Conservation (phyloP, 148 eudicot species). For the Heliosperma pusillum region DNA sequence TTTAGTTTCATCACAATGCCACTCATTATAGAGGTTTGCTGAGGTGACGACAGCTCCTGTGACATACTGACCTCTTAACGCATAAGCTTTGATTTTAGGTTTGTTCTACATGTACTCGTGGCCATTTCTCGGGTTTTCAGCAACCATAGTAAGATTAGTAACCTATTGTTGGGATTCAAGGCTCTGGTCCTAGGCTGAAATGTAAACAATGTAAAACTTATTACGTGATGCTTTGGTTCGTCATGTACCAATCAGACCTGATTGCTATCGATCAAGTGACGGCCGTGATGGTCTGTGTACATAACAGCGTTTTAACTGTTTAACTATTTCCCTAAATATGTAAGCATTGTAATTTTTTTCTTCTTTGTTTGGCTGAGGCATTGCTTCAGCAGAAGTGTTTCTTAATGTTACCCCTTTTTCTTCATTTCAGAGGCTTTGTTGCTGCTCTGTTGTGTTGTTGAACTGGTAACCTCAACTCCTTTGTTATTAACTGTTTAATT, state of each 20-base stretch:
- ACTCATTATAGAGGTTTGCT: conserved; percentile 6
- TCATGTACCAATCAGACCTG: neutral
- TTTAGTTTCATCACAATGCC: neutral
- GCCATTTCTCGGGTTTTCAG: neutral
- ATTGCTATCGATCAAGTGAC: neutral
- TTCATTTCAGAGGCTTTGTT: neutral
- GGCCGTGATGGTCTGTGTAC: neutral
- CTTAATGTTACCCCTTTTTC: neutral
- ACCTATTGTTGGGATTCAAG: neutral
- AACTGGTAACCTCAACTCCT: neutral
- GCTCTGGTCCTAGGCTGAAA: conserved; percentile 1
- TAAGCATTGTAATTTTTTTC: neutral
- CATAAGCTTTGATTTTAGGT: neutral
- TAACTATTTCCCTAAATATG: neutral
- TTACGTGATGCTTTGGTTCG: neutral
- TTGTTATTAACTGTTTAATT: neutral
- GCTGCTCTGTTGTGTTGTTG: neutral
- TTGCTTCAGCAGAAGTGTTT: neutral
- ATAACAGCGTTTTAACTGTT: neutral
- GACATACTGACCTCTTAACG: neutral
- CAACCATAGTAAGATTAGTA: neutral
- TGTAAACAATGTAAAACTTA: conserved; percentile 1
- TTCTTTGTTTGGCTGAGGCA: neutral
- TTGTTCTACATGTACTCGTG: neutral
- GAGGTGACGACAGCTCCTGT: neutral